Percentiles rank a stretch among this genome's conserved stretches.
These are phyloP conservation scores for Annulohypoxylon stygium DNA, from an alignment of 495 filamentous ascomycete species.

Conservation along the genomic window DNA sequence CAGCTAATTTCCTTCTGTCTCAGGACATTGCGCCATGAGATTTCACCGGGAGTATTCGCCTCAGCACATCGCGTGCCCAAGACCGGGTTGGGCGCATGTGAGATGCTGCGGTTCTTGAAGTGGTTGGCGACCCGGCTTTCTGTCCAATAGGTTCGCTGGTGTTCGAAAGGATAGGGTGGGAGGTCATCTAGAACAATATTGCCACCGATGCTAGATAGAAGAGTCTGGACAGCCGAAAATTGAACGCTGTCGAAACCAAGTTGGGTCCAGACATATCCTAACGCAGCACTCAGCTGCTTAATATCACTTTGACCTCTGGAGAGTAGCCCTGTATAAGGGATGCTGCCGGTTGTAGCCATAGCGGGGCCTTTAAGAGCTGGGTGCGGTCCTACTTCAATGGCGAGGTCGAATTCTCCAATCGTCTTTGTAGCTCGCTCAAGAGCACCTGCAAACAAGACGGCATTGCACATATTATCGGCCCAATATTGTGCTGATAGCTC, in stretches of 20 bases:
- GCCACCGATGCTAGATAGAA: background rate
- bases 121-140: conserved; percentile 8
- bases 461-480: conserved; percentile 59
- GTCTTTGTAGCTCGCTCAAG: conserved; percentile 37
- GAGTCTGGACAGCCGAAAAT: background rate
- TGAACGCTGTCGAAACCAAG: conserved; percentile 9
- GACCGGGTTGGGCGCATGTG: conserved; percentile 6
- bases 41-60: conserved; percentile 6
- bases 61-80: conserved; percentile 1
- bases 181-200: conserved; percentile 3
- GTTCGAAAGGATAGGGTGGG: conserved; percentile 4
- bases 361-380: conserved; percentile 61
- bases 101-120: conserved; percentile 4
- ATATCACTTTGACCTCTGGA: background rate
- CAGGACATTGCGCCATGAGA: conserved; percentile 5
- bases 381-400: conserved; percentile 67
- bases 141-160: conserved; percentile 4
- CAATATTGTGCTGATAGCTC: conserved; percentile 56
- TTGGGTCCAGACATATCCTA: background rate
- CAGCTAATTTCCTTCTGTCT: conserved; percentile 1
- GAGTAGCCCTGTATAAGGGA: background rate
- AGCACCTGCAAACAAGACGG: conserved; percentile 66
- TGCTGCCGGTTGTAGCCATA: conserved; percentile 43
- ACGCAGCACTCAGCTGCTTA: background rate
- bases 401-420: conserved; percentile 42